Conservation (phyloP, 2,329 filamentous ascomycete genomes). For the Claviceps purpurea region DNA sequence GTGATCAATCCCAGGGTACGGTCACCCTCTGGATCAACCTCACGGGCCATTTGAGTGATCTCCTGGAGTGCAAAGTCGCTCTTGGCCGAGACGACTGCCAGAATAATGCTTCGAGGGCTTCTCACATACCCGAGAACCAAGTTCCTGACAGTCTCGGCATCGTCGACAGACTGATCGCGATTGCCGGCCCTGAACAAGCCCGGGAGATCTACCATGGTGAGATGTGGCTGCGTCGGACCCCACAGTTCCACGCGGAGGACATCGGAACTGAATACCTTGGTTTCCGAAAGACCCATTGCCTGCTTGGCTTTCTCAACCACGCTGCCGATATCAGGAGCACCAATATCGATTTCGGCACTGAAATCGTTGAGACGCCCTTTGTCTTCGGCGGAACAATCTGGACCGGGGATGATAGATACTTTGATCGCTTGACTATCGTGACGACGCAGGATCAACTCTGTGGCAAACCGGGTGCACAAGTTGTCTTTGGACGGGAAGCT, state of each 20-base stretch:
- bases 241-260: constrained; percentile 33
- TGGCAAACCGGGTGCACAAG: constrained; percentile 50
- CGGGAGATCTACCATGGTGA: constrained; percentile 47
- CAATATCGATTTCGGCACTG: constrained; percentile 1
- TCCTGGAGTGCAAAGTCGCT: constrained; percentile 44
- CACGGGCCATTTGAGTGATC: constrained; percentile 13
- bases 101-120: constrained; percentile 42
- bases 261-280: constrained; percentile 28
- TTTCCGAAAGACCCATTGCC: constrained; percentile 7
- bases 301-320: constrained; percentile 5
- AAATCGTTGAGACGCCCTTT: constrained; percentile 7
- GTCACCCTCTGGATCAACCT: constrained; percentile 9
- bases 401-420: constrained; percentile 19
- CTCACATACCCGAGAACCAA: constrained; percentile 43
- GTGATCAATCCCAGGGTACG: constrained; percentile 45
- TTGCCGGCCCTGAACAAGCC: constrained; percentile 36
- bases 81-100: constrained; percentile 43
- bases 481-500: constrained; percentile 45
- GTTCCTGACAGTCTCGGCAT: constrained; percentile 7
- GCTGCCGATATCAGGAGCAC: constrained; percentile 3
- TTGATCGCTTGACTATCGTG: constrained; percentile 18
- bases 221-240: constrained; percentile 32
- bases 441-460: constrained; percentile 44
- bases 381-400: constrained; percentile 14
- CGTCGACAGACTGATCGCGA: constrained; percentile 24